Conservation (phyloP, 148 eudicot genomes). For the Tetragonia tetragonoides region DNA sequence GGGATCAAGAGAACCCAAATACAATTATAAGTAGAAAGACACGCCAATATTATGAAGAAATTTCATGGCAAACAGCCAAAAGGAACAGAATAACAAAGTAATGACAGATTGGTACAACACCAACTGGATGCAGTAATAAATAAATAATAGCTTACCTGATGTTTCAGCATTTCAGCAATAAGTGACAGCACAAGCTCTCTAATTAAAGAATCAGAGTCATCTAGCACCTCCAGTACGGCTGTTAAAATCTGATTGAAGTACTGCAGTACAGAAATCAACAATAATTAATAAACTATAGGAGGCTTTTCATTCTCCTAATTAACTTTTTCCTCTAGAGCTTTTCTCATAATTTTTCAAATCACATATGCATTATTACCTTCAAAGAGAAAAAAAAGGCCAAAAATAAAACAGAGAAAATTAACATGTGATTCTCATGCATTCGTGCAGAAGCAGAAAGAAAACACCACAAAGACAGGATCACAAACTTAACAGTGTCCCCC, state of each 20-base stretch:
- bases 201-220: conserved; percentile 68
- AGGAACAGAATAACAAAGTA: not conserved
- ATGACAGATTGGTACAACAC: not conserved
- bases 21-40: not conserved
- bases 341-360: not conserved
- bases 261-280: conserved; percentile 37
- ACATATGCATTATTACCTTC: too few relatives aligned
- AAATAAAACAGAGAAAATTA: too few relatives aligned
- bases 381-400: too few relatives aligned
- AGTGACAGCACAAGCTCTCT: conserved; percentile 65
- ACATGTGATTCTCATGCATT: too few relatives aligned
- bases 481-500: too few relatives aligned
- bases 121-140: not conserved
- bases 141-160: conserved; percentile 35
- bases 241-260: conserved; percentile 92
- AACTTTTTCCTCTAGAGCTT: not conserved
- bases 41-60: not conserved
- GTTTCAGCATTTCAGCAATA: conserved; percentile 84
- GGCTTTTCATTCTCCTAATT: not conserved
- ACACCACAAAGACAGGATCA: too few relatives aligned
- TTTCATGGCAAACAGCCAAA: not conserved
- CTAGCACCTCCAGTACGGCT: conserved; percentile 76
- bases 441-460: too few relatives aligned
- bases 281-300: not conserved
- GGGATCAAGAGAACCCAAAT: conserved; percentile 12